Conservation (phyloP, 208 protist species). For the Phytomonas francai region DNA sequence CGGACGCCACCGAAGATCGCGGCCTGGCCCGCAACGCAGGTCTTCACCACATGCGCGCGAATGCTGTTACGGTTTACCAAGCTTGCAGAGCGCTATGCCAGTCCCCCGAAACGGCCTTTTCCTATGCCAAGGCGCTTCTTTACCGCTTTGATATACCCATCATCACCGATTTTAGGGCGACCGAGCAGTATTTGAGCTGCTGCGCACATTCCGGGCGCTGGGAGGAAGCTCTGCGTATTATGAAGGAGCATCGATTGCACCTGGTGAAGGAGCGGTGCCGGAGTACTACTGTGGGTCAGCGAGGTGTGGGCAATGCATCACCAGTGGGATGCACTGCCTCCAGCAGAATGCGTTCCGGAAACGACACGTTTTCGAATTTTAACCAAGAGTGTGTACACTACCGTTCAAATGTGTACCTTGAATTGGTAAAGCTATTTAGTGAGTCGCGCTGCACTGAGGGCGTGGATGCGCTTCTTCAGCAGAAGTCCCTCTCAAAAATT, state of each 20-base stretch:
- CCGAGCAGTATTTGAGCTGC: conserved; percentile 22
- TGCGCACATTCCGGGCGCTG: conserved; percentile 46
- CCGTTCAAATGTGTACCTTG: conserved; percentile 16
- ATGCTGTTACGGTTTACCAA: conserved; percentile 58
- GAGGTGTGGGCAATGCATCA: neutral
- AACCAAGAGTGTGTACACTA: conserved; percentile 8
- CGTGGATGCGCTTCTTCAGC: neutral
- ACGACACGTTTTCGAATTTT: neutral
- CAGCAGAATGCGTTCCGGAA: neutral
- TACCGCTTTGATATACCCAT: conserved; percentile 18
- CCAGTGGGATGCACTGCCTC: neutral
- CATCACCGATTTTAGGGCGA: conserved; percentile 17
- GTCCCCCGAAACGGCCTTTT: conserved; percentile 13
- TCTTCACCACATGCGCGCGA: conserved; percentile 18
- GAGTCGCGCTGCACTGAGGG: conserved; percentile 4
- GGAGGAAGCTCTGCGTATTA: conserved; percentile 31
- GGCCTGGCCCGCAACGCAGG: neutral
- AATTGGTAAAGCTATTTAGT: conserved; percentile 20
- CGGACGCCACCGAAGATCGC: neutral
- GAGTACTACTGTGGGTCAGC: neutral
- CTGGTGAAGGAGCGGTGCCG: neutral
- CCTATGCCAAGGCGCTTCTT: conserved; percentile 27
- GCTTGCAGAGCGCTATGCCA: conserved; percentile 27
- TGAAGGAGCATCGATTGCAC: conserved; percentile 13
- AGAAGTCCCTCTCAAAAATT: conserved; percentile 22